These are phyloP conservation scores for Panus rudis DNA, from an alignment of 768 basidiomycete species.

Conservation along the genomic window DNA sequence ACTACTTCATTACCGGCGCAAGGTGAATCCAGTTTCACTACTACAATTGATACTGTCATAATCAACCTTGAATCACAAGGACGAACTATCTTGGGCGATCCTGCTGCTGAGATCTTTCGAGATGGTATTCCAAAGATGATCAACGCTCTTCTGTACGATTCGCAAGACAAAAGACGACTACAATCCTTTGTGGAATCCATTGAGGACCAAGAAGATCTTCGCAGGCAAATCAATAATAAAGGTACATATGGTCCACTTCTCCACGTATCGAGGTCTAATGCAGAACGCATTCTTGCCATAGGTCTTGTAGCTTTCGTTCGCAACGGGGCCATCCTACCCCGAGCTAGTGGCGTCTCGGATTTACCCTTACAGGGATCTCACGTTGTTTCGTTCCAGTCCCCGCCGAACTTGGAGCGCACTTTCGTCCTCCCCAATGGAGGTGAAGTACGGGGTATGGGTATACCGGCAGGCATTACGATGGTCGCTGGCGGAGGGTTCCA, in stretches of 20 bases:
- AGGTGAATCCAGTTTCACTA: background rate
- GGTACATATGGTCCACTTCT: constrained; percentile 1
- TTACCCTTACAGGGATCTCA: constrained; percentile 3
- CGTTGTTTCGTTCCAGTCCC: constrained; percentile 9
- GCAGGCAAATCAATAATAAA: background rate
- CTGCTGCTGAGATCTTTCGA: constrained; percentile 4
- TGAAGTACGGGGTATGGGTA: constrained; percentile 10
- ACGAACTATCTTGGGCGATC: constrained; percentile 9
- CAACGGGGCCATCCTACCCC: constrained; percentile 14
- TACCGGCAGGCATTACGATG: constrained; percentile 13
- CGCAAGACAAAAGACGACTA: constrained; percentile 1
- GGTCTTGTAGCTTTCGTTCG: constrained; percentile 12
- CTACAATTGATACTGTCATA: no score
- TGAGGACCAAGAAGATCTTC: constrained; percentile 10
- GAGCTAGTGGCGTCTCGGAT: constrained; percentile 11
- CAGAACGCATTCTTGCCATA: background rate
- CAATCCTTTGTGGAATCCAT: constrained; percentile 8
- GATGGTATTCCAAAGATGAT: constrained; percentile 3
- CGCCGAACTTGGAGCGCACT: constrained; percentile 5
- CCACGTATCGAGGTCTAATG: background rate
- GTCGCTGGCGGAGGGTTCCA: constrained; percentile 15
- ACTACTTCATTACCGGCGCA: constrained; percentile 10
- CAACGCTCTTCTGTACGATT: constrained; percentile 1
- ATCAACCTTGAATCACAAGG: background rate
- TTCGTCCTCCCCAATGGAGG: constrained; percentile 11